Evolutionary conservation across 2,329 filamentous ascomycete genomes (phyloP).

Genomic region (Cytospora leucostoma): DNA sequence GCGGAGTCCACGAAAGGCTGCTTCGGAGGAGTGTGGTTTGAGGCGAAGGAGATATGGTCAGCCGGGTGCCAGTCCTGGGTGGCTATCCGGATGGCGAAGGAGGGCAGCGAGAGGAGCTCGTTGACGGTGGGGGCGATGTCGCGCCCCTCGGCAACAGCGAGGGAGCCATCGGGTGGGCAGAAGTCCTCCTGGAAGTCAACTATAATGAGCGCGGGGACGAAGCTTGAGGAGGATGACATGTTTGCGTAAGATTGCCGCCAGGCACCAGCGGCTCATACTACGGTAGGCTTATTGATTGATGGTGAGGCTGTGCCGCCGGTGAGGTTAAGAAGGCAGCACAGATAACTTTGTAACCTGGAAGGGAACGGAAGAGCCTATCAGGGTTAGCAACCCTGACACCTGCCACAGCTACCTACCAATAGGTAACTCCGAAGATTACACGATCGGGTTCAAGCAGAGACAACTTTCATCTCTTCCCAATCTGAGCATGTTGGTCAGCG

Average conservation of each 20-base stretch:
- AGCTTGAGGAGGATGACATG: slow-evolving; percentile 31
- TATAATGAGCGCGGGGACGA: slow-evolving; percentile 62
- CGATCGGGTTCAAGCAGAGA: too few species aligned
- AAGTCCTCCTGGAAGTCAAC: slow-evolving; percentile 96
- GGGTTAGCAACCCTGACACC: not conserved
- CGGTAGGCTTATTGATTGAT: not conserved
- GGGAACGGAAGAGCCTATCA: not conserved
- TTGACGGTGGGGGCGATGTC: slow-evolving; percentile 73
- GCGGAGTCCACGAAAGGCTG: slow-evolving; percentile 66
- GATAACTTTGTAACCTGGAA: not conserved
- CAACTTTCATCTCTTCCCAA: too few species aligned
- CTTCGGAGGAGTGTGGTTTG: slow-evolving; percentile 67
- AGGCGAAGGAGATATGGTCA: slow-evolving; percentile 85
- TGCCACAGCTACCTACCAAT: not conserved
- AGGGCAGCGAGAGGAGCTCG: slow-evolving; percentile 66
- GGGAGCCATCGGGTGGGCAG: slow-evolving; percentile 81
- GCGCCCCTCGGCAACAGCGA: slow-evolving; percentile 76
- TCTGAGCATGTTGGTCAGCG: too few species aligned
- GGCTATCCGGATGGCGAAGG: slow-evolving; percentile 73
- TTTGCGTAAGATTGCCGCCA: not conserved
- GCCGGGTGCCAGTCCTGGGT: slow-evolving; percentile 91
- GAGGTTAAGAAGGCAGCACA: not conserved
- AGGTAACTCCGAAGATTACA: too few species aligned
- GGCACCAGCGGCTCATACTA: not conserved
- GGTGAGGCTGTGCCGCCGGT: not conserved